A percentile compares a stretch with the other conserved stretches of the same genome.
These are phyloP conservation scores for Globisporangium barbulae DNA, from an alignment of 352 stramenopile genomes.

Conservation along the genomic window DNA sequence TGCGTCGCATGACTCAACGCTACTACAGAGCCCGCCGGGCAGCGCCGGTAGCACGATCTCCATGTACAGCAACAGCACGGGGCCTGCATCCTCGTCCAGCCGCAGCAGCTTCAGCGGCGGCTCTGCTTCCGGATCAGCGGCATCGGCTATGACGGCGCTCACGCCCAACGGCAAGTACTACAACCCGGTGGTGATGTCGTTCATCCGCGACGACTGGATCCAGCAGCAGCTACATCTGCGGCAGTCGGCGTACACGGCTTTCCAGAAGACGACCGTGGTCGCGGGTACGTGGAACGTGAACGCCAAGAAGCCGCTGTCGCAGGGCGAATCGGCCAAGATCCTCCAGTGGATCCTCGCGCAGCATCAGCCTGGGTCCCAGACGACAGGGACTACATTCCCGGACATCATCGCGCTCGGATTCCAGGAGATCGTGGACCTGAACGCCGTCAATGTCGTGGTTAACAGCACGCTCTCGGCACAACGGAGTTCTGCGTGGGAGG, in stretches of 20 bases:
- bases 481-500: conserved; percentile 85
- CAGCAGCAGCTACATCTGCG: conserved; percentile 68
- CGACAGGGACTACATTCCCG: conserved; percentile 19
- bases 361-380: background rate
- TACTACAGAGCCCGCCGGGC: conserved; percentile 7
- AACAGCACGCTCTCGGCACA: conserved; percentile 93
- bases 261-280: conserved; percentile 56
- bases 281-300: conserved; percentile 99
- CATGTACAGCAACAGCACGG: conserved; percentile 6
- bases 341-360: conserved; percentile 52
- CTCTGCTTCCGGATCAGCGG: background rate
- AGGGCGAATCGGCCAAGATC: conserved; percentile 45
- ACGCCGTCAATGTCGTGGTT: conserved; percentile 98
- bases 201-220: conserved; percentile 88
- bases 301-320: conserved; percentile 95
- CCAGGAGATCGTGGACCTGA: conserved; percentile 99
- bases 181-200: conserved; percentile 80
- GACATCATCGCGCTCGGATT: conserved; percentile 84
- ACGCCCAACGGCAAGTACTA: conserved; percentile 63
- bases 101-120: conserved; percentile 3
- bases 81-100: background rate
- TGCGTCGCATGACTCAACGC: background rate
- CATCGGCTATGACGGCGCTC: conserved; percentile 7
- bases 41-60: conserved; percentile 5
- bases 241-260: conserved; percentile 61